Conservation (phyloP, 805 yeast genomes). For the Candida nemodendra region DNA sequence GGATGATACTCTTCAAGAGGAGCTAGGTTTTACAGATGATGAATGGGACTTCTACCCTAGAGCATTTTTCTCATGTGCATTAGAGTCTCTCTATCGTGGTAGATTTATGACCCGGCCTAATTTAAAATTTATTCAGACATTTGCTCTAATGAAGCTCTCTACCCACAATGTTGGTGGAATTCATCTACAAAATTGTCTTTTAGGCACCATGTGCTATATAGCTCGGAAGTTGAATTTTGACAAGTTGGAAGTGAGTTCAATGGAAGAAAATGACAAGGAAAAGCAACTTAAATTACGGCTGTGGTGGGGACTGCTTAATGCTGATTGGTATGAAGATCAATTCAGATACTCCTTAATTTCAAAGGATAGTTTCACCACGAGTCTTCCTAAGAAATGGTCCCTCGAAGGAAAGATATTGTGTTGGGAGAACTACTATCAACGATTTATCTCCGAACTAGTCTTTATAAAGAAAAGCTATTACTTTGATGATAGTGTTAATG, state of each 20-base stretch:
- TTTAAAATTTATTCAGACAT: constrained; percentile 27
- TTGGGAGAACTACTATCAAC: constrained; percentile 26
- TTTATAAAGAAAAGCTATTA: constrained; percentile 28
- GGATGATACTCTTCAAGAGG: constrained; percentile 21
- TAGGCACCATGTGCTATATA: constrained; percentile 20
- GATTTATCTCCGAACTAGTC: constrained; percentile 23
- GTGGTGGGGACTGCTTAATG: constrained; percentile 33
- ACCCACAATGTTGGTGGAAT: constrained; percentile 32
- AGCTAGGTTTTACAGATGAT: constrained; percentile 23
- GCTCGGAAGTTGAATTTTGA: constrained; percentile 29
- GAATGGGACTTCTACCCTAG: constrained; percentile 30
- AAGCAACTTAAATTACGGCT: constrained; percentile 13
- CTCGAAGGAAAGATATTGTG: constrained; percentile 10
- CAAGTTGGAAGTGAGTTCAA: constrained; percentile 7
- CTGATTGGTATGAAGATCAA: constrained; percentile 35
- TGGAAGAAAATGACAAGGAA: constrained; percentile 6
- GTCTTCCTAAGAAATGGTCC: constrained; percentile 26
- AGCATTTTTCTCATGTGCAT: constrained; percentile 29
- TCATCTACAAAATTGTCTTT: constrained; percentile 26
- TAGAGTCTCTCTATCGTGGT: constrained; percentile 34
- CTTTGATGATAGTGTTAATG: constrained; percentile 21
- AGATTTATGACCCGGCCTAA: constrained; percentile 33
- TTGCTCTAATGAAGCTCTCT: constrained; percentile 27
- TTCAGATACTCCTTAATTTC: constrained; percentile 25
- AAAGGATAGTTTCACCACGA: constrained; percentile 22